Conservation (phyloP, 2,329 filamentous ascomycete genomes). For the Clarireedia hainanense region DNA sequence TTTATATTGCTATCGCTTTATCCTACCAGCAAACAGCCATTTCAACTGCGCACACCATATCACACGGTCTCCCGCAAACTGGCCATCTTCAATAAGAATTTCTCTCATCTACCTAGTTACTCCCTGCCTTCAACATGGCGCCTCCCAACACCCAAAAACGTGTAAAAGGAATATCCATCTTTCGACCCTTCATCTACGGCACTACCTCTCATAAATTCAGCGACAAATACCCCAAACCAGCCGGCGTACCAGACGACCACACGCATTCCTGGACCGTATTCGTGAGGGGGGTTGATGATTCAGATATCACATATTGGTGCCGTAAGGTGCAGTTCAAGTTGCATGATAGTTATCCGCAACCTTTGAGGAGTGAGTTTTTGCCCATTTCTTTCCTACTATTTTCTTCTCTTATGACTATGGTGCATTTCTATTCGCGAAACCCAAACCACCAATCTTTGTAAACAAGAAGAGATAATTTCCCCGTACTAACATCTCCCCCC, state of each 20-base stretch:
- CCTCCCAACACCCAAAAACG: slow-evolving; percentile 52
- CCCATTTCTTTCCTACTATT: no score
- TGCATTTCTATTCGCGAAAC: no score
- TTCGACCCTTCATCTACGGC: slow-evolving; percentile 63
- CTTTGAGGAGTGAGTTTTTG: slow-evolving; percentile 58
- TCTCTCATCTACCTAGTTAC: no score
- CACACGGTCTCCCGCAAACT: background rate
- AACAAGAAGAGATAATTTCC: no score
- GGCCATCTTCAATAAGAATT: background rate
- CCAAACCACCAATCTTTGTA: no score
- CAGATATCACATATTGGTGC: slow-evolving; percentile 90
- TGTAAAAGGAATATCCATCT: slow-evolving; percentile 57
- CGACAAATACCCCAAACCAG: slow-evolving; percentile 66
- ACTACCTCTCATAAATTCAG: slow-evolving; percentile 74
- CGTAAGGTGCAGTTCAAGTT: slow-evolving; percentile 97
- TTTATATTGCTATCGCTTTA: background rate
- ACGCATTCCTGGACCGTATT: slow-evolving; percentile 97
- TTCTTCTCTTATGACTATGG: no score
- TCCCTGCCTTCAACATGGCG: slow-evolving; percentile 38
- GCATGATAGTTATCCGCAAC: slow-evolving; percentile 92
- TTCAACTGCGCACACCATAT: background rate
- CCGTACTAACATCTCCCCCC: background rate
- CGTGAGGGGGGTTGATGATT: slow-evolving; percentile 81
- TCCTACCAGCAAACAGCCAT: background rate
- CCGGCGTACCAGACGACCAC: slow-evolving; percentile 76